phyloP scores from a whole-genome alignment of 495 filamentous ascomycete species.

The Penicillium psychrofluorescens region DNA sequence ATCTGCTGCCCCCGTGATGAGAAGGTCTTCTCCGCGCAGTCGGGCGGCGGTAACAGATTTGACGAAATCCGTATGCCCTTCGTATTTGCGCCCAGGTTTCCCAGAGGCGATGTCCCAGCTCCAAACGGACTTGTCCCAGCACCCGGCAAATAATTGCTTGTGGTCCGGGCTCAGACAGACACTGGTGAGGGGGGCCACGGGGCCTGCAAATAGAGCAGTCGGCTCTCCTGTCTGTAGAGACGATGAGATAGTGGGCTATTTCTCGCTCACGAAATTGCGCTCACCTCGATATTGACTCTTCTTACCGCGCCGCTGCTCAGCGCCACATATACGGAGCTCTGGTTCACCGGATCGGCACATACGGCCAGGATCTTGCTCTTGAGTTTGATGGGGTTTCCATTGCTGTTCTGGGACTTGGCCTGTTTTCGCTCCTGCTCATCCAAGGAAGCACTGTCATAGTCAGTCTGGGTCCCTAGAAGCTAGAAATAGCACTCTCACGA shows the following conservation, averaged over 20 bases:
- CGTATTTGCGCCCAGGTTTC: conserved; percentile 48
- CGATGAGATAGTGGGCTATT: not conserved
- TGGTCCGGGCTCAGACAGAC: conserved; percentile 58
- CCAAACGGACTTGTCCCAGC: conserved; percentile 90
- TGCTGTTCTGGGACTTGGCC: conserved; percentile 71
- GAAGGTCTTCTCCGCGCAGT: conserved; percentile 50
- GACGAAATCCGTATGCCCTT: conserved; percentile 86
- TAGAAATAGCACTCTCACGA: conserved; percentile 21
- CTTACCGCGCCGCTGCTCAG: conserved; percentile 75
- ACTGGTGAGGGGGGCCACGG: conserved; percentile 70
- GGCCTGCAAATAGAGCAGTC: conserved; percentile 58
- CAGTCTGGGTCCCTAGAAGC: conserved; percentile 4
- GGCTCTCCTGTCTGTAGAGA: conserved; percentile 39
- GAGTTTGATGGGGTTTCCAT: conserved; percentile 73
- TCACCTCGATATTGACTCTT: conserved; percentile 67
- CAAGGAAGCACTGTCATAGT: conserved; percentile 56
- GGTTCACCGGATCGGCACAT: conserved; percentile 55
- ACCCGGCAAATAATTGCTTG: conserved; percentile 69
- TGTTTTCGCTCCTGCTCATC: conserved; percentile 65
- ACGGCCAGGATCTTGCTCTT: conserved; percentile 82
- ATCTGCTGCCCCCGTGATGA: conserved; percentile 84
- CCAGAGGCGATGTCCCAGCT: conserved; percentile 63
- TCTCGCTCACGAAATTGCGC: conserved; percentile 32
- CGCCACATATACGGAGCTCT: conserved; percentile 64
- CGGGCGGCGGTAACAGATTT: conserved; percentile 56